A percentile compares a stretch with the other conserved stretches of the same genome.
Conservation (phyloP, 176 grass and related monocot species). For the Oropetium thomaeum region DNA sequence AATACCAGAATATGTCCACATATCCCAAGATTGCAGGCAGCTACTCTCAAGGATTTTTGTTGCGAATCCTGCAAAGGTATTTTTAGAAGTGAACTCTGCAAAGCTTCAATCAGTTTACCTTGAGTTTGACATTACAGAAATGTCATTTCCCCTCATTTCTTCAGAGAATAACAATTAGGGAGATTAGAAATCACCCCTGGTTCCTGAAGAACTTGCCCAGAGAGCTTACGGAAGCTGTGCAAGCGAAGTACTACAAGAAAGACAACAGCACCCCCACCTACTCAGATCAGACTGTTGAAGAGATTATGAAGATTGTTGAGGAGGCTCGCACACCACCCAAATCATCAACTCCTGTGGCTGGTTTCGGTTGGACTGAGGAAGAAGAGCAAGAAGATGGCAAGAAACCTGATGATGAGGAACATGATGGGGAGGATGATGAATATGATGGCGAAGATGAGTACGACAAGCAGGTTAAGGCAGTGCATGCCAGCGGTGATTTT, state of each 20-base stretch:
- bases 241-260: conserved; percentile 87
- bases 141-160: background rate
- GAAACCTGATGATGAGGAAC: conserved; percentile 47
- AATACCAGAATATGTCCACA: conserved; percentile 76
- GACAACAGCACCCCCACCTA: conserved; percentile 64
- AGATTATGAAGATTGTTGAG: conserved; percentile 82
- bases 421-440: conserved; percentile 62
- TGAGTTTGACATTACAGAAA: conserved; percentile 2
- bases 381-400: conserved; percentile 65
- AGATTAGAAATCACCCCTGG: conserved; percentile 98
- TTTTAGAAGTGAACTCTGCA: background rate
- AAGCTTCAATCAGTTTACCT: background rate
- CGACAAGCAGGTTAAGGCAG: conserved; percentile 88
- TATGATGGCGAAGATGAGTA: conserved; percentile 75
- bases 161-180: conserved; percentile 95
- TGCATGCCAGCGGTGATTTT: conserved; percentile 78
- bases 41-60: conserved; percentile 69
- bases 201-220: conserved; percentile 96
- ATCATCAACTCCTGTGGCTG: conserved; percentile 47
- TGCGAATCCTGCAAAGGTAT: conserved; percentile 59
- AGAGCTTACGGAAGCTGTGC: conserved; percentile 73
- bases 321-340: conserved; percentile 63
- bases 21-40: conserved; percentile 76
- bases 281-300: conserved; percentile 75
- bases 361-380: conserved; percentile 77